Base-by-base conservation (phyloP, 1,284 basidiomycete genomes). In the Ustilago sp. region DNA sequence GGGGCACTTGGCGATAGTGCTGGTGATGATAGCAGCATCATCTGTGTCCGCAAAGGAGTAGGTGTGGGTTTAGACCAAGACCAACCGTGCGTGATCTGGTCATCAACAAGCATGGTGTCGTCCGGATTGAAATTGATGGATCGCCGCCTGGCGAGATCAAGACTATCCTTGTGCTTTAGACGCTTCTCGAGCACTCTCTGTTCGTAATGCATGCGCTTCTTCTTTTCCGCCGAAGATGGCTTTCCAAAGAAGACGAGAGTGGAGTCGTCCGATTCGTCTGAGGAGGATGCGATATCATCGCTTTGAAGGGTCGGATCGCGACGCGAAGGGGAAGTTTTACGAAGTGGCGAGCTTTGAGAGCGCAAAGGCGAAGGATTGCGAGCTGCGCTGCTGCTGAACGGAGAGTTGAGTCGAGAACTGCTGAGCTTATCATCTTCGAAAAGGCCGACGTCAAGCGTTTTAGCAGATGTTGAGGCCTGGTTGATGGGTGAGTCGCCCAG, bases 71-170 rank as follows among this genome's bases (percentile, higher is more conserved):
- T 62, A 35, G 52, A 36, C 58, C 58, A 62, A 9, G 68, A 65
- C 74, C 74, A 76, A 3, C 58, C 65, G 31, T 48, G 48, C 2
- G 50, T 52, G 23, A 31, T 35, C 38, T 68, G 63, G 17, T 68
- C 65, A 32, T 76, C 65, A 8, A 72, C 34, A 8, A 76, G 74
- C 74, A 76, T 77, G 28, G 76, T 78, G 47, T 78, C 72, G 43
- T 78, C 76, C 15, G 68, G 68, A 32, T 75, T 75, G 58, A 74
- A 75, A 65, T 58, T 69, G 66, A 78, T 74, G n/a, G 76, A 68
- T 2, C 74, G 56, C 34, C 61, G 43, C 11, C 75, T 55, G 3
- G 77, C 64, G 3, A 79, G 62, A 51, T 77, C 74, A 36, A 79
- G 72, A 36, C 77, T 79, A 48, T 79, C 77, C 39, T 73, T 77